A percentile compares a stretch with the other conserved stretches of the same genome.
Evolutionary conservation across 305 asterid species (phyloP).

Genomic region (Plantago lanceolata): DNA sequence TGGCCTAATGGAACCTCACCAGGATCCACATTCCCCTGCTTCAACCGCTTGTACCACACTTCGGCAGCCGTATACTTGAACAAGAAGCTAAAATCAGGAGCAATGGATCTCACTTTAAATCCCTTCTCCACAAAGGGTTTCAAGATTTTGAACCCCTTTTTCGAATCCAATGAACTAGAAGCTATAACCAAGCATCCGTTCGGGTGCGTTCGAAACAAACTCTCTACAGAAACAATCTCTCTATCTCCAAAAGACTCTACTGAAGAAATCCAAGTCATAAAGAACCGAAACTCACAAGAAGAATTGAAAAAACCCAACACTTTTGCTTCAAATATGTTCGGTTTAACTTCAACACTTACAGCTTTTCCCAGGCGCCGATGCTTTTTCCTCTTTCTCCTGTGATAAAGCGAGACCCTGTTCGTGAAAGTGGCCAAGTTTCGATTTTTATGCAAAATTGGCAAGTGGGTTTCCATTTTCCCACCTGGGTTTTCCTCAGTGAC

Average conservation of each 20-base stretch:
- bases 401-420: constrained; percentile 27
- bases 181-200: constrained; percentile 60
- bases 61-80: constrained; percentile 64
- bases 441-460: constrained; percentile 35
- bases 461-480: constrained; percentile 32
- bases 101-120: constrained; percentile 48
- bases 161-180: constrained; percentile 69
- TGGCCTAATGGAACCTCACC: constrained; percentile 81
- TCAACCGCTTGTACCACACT: constrained; percentile 53
- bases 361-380: constrained; percentile 32
- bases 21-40: constrained; percentile 54
- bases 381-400: constrained; percentile 27
- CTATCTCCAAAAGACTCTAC: constrained; percentile 51
- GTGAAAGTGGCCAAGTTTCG: constrained; percentile 32
- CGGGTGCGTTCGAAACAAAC: constrained; percentile 65
- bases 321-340: constrained; percentile 39
- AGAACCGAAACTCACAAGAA: constrained; percentile 56
- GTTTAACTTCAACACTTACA: constrained; percentile 24
- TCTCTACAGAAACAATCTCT: constrained; percentile 46
- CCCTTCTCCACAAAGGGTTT: constrained; percentile 54
- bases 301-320: constrained; percentile 48
- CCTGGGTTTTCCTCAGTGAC: constrained; percentile 33
- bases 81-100: constrained; percentile 71
- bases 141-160: constrained; percentile 43
- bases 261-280: constrained; percentile 91